Base-by-base conservation (phyloP, 192 early-diverging fungal species). In the Rhizoclosmatium sp. region DNA sequence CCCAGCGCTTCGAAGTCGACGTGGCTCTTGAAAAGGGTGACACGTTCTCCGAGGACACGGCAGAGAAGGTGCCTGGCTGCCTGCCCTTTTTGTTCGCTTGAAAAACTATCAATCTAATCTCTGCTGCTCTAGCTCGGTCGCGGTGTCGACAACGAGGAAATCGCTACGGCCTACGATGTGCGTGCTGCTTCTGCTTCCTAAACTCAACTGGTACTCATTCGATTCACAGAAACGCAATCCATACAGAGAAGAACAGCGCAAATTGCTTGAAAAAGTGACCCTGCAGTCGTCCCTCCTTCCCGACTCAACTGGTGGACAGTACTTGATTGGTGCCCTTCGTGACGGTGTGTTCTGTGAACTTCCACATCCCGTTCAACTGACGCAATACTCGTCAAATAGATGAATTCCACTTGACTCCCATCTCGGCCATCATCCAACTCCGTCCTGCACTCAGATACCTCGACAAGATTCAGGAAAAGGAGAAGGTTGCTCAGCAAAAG, bases 381-480 rank as follows among this genome's bases (percentile, higher is more conserved):
- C 47, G 40, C 58, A 72, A 67, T 72, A 41, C 49, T 56, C 64
- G 14, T 45, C 68, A 10, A 64, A 61, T 72, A 93, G 94, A 89
- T 44, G 94, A 93, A 69, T 84, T 99, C 71, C 97, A 99, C 78
- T 71, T 99, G 69, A 95, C 95, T 3, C 92, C 93, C 2, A 81
- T 99, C 46, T 71, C 82, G 9, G 86, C 91, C 46, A 79, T 91
- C 3, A 85, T 96, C 10, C 96, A 98, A 82, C 82, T 99, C 73
- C 92, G 94, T 1, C 96, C 97, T 9, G 93, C 91, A 31, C 90
- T 99, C 49, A 92, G 91, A 70, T 97, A 99, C 81, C 83, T 97
- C 41, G 96, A 98, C 76, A 92, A 93, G 79, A 95, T 97, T 79
- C 89, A 91, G 44, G 94, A 96, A 59, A 97, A 96, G 78, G 85